A percentile compares a stretch with the other conserved stretches of the same genome.
phyloP scores from a whole-genome alignment of 1,284 basidiomycete genomes.

The Irpex sp. region DNA sequence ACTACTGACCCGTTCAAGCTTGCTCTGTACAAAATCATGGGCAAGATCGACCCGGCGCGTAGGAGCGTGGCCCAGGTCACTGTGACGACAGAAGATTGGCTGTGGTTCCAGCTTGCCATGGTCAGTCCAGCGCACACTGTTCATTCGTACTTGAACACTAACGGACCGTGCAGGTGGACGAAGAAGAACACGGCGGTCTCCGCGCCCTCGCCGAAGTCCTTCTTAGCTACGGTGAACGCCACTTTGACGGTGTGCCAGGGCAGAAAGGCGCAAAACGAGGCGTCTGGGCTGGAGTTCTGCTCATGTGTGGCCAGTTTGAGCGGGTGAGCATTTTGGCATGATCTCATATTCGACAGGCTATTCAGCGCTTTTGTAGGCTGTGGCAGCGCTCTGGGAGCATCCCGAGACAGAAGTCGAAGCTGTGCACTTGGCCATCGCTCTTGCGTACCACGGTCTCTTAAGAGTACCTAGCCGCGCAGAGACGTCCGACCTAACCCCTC shows the following conservation, averaged over 20 bases:
- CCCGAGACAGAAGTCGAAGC: constrained; percentile 90
- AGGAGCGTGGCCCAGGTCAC: constrained; percentile 85
- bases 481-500: constrained; percentile 75
- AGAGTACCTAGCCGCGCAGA: constrained; percentile 78
- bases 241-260: constrained; percentile 75
- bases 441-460: constrained; percentile 92
- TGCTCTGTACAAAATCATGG: constrained; percentile 94
- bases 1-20: constrained; percentile 93
- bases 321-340: constrained; percentile 46
- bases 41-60: constrained; percentile 83
- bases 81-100: constrained; percentile 94
- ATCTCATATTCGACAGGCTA: constrained; percentile 8
- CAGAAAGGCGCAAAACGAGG: constrained; percentile 58
- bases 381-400: constrained; percentile 88
- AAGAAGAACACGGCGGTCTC: constrained; percentile 78
- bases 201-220: constrained; percentile 79
- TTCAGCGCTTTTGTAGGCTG: constrained; percentile 50
- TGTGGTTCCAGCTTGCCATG: constrained; percentile 96
- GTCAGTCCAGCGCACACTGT: constrained; percentile 29
- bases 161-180: constrained; percentile 46
- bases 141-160: not conserved
- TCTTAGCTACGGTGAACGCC: constrained; percentile 84
- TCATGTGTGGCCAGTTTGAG: constrained; percentile 95
- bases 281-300: constrained; percentile 87
- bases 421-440: constrained; percentile 89